These are phyloP conservation scores for Singerocomus rubriflavus DNA, from an alignment of 1,284 basidiomycete species.

Conservation along the genomic window DNA sequence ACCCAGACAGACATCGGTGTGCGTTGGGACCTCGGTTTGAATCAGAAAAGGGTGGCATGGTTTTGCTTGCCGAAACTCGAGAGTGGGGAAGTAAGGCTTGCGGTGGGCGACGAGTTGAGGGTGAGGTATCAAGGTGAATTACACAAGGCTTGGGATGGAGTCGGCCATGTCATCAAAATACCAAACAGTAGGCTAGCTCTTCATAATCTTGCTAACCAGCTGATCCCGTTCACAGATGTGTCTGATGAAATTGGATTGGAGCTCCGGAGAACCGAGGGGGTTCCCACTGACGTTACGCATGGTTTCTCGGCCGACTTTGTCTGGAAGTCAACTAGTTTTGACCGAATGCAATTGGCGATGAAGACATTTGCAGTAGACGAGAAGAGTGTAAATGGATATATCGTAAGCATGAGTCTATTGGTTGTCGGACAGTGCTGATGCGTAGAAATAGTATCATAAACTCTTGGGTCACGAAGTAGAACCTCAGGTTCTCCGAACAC, in stretches of 20 bases:
- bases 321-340: slow-evolving; percentile 99
- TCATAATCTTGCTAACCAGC: slow-evolving; percentile 7
- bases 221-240: slow-evolving; percentile 60
- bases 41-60: slow-evolving; percentile 98
- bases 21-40: slow-evolving; percentile 96
- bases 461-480: slow-evolving; percentile 95
- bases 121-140: slow-evolving; percentile 88
- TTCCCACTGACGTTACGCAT: slow-evolving; percentile 91
- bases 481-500: slow-evolving; percentile 83
- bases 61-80: slow-evolving; percentile 95
- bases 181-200: slow-evolving; percentile 80
- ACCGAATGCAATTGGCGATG: slow-evolving; percentile 99
- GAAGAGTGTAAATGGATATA: slow-evolving; percentile 98
- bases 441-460: slow-evolving; percentile 81
- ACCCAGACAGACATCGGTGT: slow-evolving; percentile 96
- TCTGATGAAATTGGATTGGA: slow-evolving; percentile 98
- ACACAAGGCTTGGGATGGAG: slow-evolving; percentile 93
- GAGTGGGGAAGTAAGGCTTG: slow-evolving; percentile 95
- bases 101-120: slow-evolving; percentile 94
- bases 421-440: slow-evolving; percentile 10
- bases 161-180: slow-evolving; percentile 98
- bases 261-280: slow-evolving; percentile 87
- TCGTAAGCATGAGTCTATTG: slow-evolving; percentile 47
- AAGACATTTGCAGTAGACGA: slow-evolving; percentile 99
- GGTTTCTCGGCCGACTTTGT: slow-evolving; percentile 98